Conservation (phyloP, 2,329 filamentous ascomycete species). For the Fusarium sp. region DNA sequence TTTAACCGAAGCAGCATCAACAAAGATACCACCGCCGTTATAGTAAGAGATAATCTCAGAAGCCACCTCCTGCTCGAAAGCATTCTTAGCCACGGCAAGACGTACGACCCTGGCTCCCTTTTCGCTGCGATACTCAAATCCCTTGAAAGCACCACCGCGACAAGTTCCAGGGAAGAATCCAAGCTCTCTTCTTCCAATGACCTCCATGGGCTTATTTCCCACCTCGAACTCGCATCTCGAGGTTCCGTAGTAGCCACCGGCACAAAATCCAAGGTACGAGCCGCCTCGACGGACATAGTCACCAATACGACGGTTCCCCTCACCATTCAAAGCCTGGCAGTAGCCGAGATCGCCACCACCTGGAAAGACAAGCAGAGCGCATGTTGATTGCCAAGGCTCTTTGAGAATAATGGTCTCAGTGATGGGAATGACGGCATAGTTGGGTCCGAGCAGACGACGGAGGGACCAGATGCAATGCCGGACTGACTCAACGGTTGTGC, state of each 20-base stretch:
- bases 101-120: constrained; percentile 81
- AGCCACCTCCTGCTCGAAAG: constrained; percentile 70
- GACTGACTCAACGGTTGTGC: constrained; percentile 89
- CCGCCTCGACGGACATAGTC: constrained; percentile 91
- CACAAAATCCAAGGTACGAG: constrained; percentile 91
- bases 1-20: constrained; percentile 77
- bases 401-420: constrained; percentile 84
- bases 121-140: constrained; percentile 93
- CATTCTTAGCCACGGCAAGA: constrained; percentile 74
- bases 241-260: constrained; percentile 92
- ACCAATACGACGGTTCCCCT: constrained; percentile 86
- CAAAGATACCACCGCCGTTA: constrained; percentile 95
- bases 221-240: constrained; percentile 92
- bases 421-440: constrained; percentile 93
- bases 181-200: constrained; percentile 87
- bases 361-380: constrained; percentile 90
- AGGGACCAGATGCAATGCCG: constrained; percentile 91
- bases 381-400: constrained; percentile 91
- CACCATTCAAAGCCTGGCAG: constrained; percentile 87
- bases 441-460: constrained; percentile 86
- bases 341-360: constrained; percentile 96
- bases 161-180: constrained; percentile 90
- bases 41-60: constrained; percentile 84
- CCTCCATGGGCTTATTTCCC: constrained; percentile 82
- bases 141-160: constrained; percentile 87